Evolutionary conservation across 768 basidiomycete species (phyloP), one percentile per base, ranked within the genome.

Genomic region (Paxillus rubicundulus): DNA sequence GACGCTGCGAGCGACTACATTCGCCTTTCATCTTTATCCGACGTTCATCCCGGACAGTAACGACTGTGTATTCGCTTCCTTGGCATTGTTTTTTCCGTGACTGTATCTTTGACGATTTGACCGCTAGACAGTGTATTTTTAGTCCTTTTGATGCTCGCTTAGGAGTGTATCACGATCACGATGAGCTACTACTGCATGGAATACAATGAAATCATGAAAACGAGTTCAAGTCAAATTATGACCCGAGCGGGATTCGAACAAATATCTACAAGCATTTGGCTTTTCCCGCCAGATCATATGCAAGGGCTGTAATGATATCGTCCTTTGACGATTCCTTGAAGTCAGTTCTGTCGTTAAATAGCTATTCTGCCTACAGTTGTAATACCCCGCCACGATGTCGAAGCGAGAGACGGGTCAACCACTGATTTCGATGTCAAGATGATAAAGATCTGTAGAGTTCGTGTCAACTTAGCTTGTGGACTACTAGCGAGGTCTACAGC

Each of bases 121-220:
- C 10, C n/a, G 38, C 21, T 66, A 70, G 57, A 68, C 28, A 16
- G 1, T 67, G 68, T 67, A 69, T 66, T 28, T 1, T 6, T 66
- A 68, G 49, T 38, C 1, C 2, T 42, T 27, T 12, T 27, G 28
- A 9, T 38, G 16, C 5, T 36, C 38, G 16, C 27, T 55, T 13
- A 45, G 24, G 36, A 48, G 9, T 24, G 24, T 24, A 3, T 24
- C 24, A 24, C 6, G 20, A 17, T 44, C 24, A 24, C 6, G 24
- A 24, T 27, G 18, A 20, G 40, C 33, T 27, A n/a, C 33, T 27
- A n/a, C 4, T 27, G 41, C 47, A 53, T 47, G 40, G 18, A 44
- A 44, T 43, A 41, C 33, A 12, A 33, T 14, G 12, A 33, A 12
- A 3, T 33, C 33, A 24, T 24, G 24, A 24, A 24, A 24, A 6